phyloP scores from a whole-genome alignment of 169 alveolate species.

The Plasmodium gaboni region DNA sequence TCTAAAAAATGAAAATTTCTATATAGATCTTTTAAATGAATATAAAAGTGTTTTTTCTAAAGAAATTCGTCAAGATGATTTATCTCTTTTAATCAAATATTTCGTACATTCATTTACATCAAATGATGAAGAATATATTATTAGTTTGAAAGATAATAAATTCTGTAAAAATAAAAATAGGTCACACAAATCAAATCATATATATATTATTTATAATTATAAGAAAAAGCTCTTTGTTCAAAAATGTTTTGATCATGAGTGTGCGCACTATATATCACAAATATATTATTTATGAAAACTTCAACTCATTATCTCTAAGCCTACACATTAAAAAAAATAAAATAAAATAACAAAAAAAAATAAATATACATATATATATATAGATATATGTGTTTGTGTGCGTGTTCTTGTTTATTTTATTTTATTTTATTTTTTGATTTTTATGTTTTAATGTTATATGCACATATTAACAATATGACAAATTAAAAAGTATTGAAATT shows the following conservation, averaged over 20 bases:
- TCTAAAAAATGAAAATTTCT: conserved; percentile 39
- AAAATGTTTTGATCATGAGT: conserved; percentile 70
- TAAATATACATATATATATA: too few relatives aligned
- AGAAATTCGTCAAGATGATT: conserved; percentile 2
- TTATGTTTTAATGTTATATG: too few relatives aligned
- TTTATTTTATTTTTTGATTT: too few relatives aligned
- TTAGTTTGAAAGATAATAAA: conserved; percentile 70
- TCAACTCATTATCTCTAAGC: neutral
- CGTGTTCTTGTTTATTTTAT: too few relatives aligned
- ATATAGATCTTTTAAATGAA: conserved; percentile 26
- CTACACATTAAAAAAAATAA: too few relatives aligned
- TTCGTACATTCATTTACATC: conserved; percentile 44
- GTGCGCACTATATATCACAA: conserved; percentile 47
- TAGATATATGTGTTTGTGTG: too few relatives aligned
- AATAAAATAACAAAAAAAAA: too few relatives aligned
- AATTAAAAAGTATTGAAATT: too few relatives aligned
- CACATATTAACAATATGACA: too few relatives aligned
- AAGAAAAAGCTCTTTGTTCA: conserved; percentile 53
- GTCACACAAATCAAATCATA: conserved; percentile 75
- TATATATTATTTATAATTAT: conserved; percentile 62
- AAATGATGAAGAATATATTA: conserved; percentile 43
- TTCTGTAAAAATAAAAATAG: conserved; percentile 63
- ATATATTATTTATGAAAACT: conserved; percentile 25
- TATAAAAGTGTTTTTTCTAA: conserved; percentile 30
- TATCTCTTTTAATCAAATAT: conserved; percentile 31